Evolutionary conservation across 192 early-diverging fungal species (phyloP), one percentile per base, ranked within the genome.

Genomic region (Backusella psychrophila): DNA sequence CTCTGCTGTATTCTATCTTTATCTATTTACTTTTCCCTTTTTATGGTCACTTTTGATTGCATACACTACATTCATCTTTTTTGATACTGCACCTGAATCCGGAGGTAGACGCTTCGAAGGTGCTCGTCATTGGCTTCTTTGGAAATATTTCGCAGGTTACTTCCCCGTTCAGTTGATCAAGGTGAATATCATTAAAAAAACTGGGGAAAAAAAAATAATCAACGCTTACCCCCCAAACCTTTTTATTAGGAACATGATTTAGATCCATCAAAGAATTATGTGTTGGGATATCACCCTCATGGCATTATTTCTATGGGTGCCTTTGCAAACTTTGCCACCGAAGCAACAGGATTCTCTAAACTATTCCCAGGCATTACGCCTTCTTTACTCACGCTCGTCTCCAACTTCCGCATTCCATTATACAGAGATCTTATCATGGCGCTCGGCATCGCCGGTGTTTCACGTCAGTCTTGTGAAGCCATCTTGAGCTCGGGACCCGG

Each of bases 281-380:
- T 99, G 1, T 95, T 99, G 87, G 96, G 86, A 26, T 95, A 94
- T 77, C 96, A 99, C 79, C 96, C 96, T 21, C 95, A 97, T 75
- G 96, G 95, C 8, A 93, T 98, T 70, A 93, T 96, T 68, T 87
- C 91, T 19, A 87, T 96, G 31, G 94, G 93, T 17, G 93, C 95
- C 1, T 91, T 91, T 83, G 87, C 88, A 17, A 92, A 94, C 59
- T 96, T 95, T 81, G 96, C 82, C 0, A 94, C 93, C 0, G 95
- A 97, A 65, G 96, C 93, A 4, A 82, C 90, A 39, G 85, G 89
- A 15, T 92, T 99, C 56, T 88, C 90, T 31, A 75, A 88, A 33
- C 66, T 87, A 21, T 95, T 95, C 77, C 94, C 94, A 1, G 96
- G 96, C 6, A 90, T 99, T 68, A 82, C 89, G 4, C 83, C 93